Evolutionary conservation across 1,284 basidiomycete species (phyloP).

Genomic region (Ustilago curta): DNA sequence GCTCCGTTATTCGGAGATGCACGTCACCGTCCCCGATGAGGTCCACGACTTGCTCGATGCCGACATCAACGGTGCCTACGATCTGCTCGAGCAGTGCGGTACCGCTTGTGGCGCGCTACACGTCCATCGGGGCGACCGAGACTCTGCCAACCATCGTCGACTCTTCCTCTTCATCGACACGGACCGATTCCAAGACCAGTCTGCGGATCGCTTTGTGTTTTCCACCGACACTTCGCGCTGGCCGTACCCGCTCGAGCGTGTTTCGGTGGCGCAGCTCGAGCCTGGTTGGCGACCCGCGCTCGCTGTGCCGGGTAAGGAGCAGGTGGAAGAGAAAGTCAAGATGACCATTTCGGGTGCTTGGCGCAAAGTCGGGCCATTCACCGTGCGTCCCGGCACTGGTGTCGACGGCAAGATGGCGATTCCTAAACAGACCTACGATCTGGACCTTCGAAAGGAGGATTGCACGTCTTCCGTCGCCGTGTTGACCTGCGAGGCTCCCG

Average conservation of each 20-base stretch:
- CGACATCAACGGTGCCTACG: slow-evolving; percentile 82
- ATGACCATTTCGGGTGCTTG: slow-evolving; percentile 46
- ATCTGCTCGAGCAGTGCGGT: slow-evolving; percentile 85
- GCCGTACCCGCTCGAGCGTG: slow-evolving; percentile 56
- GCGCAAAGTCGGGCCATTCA: slow-evolving; percentile 29
- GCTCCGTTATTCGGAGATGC: slow-evolving; percentile 77
- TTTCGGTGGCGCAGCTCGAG: slow-evolving; percentile 42
- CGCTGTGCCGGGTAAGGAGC: slow-evolving; percentile 17
- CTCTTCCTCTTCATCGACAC: slow-evolving; percentile 61
- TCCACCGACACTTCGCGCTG: slow-evolving; percentile 52
- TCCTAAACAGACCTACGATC: slow-evolving; percentile 23
- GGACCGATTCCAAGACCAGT: slow-evolving; percentile 51
- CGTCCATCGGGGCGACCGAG: slow-evolving; percentile 73
- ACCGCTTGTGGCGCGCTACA: slow-evolving; percentile 89
- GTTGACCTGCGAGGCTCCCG: slow-evolving; percentile 48
- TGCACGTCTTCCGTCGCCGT: slow-evolving; percentile 48
- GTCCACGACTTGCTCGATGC: slow-evolving; percentile 77
- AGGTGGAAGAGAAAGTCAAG: slow-evolving; percentile 44
- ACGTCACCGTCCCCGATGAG: slow-evolving; percentile 75
- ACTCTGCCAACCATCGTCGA: slow-evolving; percentile 70
- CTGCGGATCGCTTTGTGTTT: slow-evolving; percentile 56
- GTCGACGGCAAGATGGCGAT: slow-evolving; percentile 46
- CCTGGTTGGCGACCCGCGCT: slow-evolving; percentile 52
- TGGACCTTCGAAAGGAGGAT: slow-evolving; percentile 41
- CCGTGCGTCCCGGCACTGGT: slow-evolving; percentile 20